Percentiles rank a stretch among this genome's conserved stretches.
phyloP scores from a whole-genome alignment of 805 yeast genomes.

The Spathaspora gorwiae region DNA sequence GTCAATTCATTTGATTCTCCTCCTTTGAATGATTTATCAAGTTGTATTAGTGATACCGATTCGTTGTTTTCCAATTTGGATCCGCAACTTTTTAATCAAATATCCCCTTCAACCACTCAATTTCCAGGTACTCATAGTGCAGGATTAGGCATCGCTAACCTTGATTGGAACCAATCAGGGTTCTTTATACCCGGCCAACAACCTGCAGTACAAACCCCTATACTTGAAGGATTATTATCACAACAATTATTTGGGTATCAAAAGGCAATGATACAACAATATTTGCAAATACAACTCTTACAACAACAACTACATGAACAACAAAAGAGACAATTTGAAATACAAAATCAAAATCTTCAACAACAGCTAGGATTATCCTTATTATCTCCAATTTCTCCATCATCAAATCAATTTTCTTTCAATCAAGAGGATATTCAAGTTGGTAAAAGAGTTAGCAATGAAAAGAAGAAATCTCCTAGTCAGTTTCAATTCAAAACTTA shows the following conservation, averaged over 20 bases:
- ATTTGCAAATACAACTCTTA: slow-evolving; percentile 19
- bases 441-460: background rate
- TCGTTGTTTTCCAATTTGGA: background rate
- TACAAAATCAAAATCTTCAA: slow-evolving; percentile 6
- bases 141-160: slow-evolving; percentile 28
- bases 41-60: background rate
- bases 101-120: background rate
- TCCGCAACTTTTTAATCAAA: background rate
- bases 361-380: background rate
- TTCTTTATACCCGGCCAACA: background rate
- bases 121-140: slow-evolving; percentile 5
- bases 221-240: slow-evolving; percentile 5
- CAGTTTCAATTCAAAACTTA: slow-evolving; percentile 17
- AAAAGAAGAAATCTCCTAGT: slow-evolving; percentile 9
- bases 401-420: background rate
- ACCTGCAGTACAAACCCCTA: slow-evolving; percentile 6
- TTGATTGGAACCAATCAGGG: slow-evolving; percentile 16
- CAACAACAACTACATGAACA: slow-evolving; percentile 21
- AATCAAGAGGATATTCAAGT: slow-evolving; percentile 8
- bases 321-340: slow-evolving; percentile 10
- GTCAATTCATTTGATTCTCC: background rate
- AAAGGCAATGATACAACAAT: slow-evolving; percentile 20
- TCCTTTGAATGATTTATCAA: background rate
- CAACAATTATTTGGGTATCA: slow-evolving; percentile 13
- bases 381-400: slow-evolving; percentile 6